phyloP scores from a whole-genome alignment of 768 basidiomycete species.

The Leccinum aurantiacum region DNA sequence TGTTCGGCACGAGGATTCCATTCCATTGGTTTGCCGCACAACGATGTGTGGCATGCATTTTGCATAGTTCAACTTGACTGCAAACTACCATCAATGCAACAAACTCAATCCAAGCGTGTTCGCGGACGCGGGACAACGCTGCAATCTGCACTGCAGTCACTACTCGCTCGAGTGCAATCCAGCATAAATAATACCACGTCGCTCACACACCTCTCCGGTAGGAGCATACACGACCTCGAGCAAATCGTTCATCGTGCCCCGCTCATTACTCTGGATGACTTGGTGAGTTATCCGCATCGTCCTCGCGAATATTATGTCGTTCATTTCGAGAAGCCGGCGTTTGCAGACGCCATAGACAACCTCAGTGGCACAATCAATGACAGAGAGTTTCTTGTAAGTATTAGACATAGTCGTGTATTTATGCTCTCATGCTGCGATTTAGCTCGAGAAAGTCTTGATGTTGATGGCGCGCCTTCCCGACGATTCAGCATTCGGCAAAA shows the following conservation, averaged over 20 bases:
- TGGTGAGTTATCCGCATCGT: slow-evolving; percentile 23
- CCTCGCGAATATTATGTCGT: neutral
- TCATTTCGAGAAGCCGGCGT: slow-evolving; percentile 42
- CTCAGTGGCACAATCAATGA: slow-evolving; percentile 51
- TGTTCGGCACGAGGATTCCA: slow-evolving; percentile 4
- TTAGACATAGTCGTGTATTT: neutral
- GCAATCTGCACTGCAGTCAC: slow-evolving; percentile 14
- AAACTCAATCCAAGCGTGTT: neutral
- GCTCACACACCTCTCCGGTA: slow-evolving; percentile 9
- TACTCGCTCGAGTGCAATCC: slow-evolving; percentile 16
- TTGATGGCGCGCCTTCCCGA: slow-evolving; percentile 55
- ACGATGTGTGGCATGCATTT: neutral
- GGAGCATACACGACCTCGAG: slow-evolving; percentile 27
- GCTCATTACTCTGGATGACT: slow-evolving; percentile 24
- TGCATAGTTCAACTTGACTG: neutral
- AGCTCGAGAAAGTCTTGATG: slow-evolving; percentile 65
- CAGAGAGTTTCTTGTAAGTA: slow-evolving; percentile 56
- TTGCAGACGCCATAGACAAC: slow-evolving; percentile 48
- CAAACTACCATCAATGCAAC: slow-evolving; percentile 6
- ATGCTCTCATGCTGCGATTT: slow-evolving; percentile 8
- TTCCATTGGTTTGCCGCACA: neutral
- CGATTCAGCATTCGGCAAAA: slow-evolving; percentile 28
- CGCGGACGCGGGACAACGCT: neutral
- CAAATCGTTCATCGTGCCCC: slow-evolving; percentile 30
- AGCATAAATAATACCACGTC: neutral